These are phyloP conservation scores for Aspergillus asperescens DNA, from an alignment of 495 filamentous ascomycete genomes.

Conservation along the genomic window DNA sequence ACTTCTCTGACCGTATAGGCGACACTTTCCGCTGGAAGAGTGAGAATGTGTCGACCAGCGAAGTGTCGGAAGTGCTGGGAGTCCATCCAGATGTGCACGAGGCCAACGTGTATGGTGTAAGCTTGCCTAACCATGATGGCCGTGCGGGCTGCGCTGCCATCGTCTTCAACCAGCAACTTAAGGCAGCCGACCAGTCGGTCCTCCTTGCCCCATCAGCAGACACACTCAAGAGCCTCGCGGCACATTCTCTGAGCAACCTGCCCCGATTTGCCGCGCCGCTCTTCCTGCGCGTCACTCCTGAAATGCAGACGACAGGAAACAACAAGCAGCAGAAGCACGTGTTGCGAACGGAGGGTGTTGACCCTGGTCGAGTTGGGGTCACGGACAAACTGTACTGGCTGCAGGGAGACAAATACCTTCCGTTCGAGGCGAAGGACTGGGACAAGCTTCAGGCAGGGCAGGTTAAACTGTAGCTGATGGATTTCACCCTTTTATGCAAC, in stretches of 20 bases:
- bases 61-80: slow-evolving; percentile 65
- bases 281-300: slow-evolving; percentile 63
- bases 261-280: slow-evolving; percentile 73
- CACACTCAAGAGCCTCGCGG: slow-evolving; percentile 53
- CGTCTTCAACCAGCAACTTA: slow-evolving; percentile 44
- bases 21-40: slow-evolving; percentile 96
- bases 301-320: slow-evolving; percentile 68
- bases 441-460: slow-evolving; percentile 57
- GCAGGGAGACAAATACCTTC: slow-evolving; percentile 57
- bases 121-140: slow-evolving; percentile 78
- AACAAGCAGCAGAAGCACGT: slow-evolving; percentile 79
- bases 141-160: slow-evolving; percentile 79
- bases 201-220: slow-evolving; percentile 33
- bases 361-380: slow-evolving; percentile 51
- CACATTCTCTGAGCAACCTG: slow-evolving; percentile 52
- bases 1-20: slow-evolving; percentile 84
- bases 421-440: slow-evolving; percentile 65
- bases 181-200: slow-evolving; percentile 24
- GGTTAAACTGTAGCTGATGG: slow-evolving; percentile 39
- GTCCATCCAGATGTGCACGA: slow-evolving; percentile 62
- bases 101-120: slow-evolving; percentile 85
- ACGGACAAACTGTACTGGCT: slow-evolving; percentile 68
- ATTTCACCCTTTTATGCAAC: no score
- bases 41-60: slow-evolving; percentile 86
- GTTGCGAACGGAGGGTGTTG: slow-evolving; percentile 67